These are phyloP conservation scores for Penicillium sp. DNA, from an alignment of 2,329 filamentous ascomycete species.

Conservation along the genomic window DNA sequence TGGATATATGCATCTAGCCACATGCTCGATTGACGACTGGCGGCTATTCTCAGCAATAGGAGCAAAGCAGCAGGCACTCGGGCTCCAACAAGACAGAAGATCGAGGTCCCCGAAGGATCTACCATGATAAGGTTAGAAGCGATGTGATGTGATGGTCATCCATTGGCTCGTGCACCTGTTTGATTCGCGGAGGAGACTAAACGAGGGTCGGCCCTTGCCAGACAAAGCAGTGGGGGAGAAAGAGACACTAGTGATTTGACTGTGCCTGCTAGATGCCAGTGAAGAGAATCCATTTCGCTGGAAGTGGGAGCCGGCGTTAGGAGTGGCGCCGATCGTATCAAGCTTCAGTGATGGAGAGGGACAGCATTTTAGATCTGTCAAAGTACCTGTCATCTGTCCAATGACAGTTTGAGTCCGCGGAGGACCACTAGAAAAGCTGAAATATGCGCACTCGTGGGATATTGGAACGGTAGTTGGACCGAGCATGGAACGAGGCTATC, in stretches of 20 bases:
- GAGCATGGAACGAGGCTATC: constrained; percentile 8
- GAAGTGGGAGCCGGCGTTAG: not conserved
- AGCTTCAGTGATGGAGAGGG: no score
- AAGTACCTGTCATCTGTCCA: no score
- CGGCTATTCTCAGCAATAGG: not conserved
- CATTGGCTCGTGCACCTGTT: not conserved
- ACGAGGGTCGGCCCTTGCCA: not conserved
- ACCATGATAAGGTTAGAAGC: not conserved
- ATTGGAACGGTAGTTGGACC: not conserved
- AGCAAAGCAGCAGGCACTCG: not conserved
- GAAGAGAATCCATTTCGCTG: not conserved
- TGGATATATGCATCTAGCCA: not conserved
- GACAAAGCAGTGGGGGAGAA: not conserved
- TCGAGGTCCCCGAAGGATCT: not conserved
- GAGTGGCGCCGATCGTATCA: not conserved
- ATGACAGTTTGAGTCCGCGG: no score
- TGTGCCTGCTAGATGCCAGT: not conserved
- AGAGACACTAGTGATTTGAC: not conserved
- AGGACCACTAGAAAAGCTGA: no score
- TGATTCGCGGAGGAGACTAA: not conserved
- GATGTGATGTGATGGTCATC: not conserved
- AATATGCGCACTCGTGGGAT: not conserved
- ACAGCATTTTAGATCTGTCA: no score
- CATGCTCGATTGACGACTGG: not conserved
- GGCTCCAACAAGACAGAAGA: not conserved